phyloP scores from a whole-genome alignment of 2,329 filamentous ascomycete genomes.

The Exophiala aquamarina region DNA sequence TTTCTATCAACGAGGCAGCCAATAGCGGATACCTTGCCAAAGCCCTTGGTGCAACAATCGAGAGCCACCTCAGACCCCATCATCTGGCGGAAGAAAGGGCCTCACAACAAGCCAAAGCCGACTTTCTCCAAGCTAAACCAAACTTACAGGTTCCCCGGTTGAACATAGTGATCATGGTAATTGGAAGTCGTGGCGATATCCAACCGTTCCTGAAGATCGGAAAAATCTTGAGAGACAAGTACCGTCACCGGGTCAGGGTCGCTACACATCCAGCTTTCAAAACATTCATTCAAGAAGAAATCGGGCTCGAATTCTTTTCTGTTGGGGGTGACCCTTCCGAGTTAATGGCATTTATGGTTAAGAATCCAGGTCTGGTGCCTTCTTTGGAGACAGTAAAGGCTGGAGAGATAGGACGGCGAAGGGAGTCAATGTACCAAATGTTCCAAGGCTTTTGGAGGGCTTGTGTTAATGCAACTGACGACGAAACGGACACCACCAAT shows the following conservation, averaged over 20 bases:
- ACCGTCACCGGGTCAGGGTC: conserved; percentile 73
- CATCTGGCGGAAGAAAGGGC: conserved; percentile 31
- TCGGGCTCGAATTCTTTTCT: conserved; percentile 74
- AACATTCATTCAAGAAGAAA: conserved; percentile 71
- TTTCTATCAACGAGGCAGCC: conserved; percentile 69
- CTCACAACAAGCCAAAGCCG: conserved; percentile 14
- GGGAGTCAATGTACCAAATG: conserved; percentile 75
- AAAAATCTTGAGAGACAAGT: conserved; percentile 67
- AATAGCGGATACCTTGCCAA: conserved; percentile 73
- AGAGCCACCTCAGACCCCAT: conserved; percentile 50
- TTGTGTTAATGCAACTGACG: conserved; percentile 67
- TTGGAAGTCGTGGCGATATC: conserved; percentile 75
- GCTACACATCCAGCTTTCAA: conserved; percentile 77
- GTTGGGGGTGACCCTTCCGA: conserved; percentile 77
- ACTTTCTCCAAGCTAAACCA: conserved; percentile 28
- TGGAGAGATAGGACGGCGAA: conserved; percentile 68
- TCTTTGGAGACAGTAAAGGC: conserved; percentile 69
- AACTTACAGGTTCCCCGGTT: conserved; percentile 50
- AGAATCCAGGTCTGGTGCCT: conserved; percentile 74
- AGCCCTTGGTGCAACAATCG: conserved; percentile 64
- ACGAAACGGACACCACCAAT: conserved; percentile 62
- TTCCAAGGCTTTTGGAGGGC: conserved; percentile 80
- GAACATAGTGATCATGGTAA: conserved; percentile 82
- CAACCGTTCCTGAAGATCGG: conserved; percentile 78
- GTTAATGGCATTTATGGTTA: conserved; percentile 87